These are phyloP conservation scores for Cercophora samala DNA, from an alignment of 495 filamentous ascomycete species.

Conservation along the genomic window DNA sequence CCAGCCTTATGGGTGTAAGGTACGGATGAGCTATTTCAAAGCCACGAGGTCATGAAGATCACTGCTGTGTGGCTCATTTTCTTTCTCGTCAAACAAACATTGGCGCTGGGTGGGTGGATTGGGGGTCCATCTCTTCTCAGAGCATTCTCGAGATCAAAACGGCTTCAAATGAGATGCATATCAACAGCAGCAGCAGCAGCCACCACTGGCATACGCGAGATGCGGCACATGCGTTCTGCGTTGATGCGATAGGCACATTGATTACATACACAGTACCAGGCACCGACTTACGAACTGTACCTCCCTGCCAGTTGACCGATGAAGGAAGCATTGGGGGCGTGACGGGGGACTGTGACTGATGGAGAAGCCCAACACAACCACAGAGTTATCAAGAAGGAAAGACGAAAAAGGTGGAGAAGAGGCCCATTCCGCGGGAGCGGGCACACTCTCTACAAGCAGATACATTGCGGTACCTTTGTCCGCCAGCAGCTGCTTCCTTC, in stretches of 20 bases:
- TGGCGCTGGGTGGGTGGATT: neutral
- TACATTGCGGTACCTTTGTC: slow-evolving; percentile 5
- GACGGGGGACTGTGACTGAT: neutral
- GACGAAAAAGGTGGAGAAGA: neutral
- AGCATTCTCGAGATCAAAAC: neutral
- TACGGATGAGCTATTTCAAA: neutral
- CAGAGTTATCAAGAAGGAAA: neutral
- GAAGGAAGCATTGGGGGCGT: neutral
- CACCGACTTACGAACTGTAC: slow-evolving; percentile 1
- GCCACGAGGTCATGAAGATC: neutral
- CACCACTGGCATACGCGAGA: slow-evolving; percentile 1
- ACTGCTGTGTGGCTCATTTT: neutral
- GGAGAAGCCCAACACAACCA: neutral
- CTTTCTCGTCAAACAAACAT: neutral
- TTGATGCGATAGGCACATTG: neutral
- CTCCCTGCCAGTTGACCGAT: too few relatives aligned
- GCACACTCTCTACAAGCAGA: neutral
- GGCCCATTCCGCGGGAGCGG: too few relatives aligned
- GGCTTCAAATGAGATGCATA: neutral
- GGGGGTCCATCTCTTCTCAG: neutral
- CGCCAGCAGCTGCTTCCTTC: too few relatives aligned
- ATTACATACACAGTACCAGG: slow-evolving; percentile 3
- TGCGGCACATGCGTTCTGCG: slow-evolving; percentile 7
- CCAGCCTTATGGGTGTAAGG: slow-evolving; percentile 1
- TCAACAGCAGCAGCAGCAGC: neutral